Evolutionary conservation across 2,329 filamentous ascomycete species (phyloP), one percentile per base, ranked within the genome.

Genomic region (Harringtonia lauricola): DNA sequence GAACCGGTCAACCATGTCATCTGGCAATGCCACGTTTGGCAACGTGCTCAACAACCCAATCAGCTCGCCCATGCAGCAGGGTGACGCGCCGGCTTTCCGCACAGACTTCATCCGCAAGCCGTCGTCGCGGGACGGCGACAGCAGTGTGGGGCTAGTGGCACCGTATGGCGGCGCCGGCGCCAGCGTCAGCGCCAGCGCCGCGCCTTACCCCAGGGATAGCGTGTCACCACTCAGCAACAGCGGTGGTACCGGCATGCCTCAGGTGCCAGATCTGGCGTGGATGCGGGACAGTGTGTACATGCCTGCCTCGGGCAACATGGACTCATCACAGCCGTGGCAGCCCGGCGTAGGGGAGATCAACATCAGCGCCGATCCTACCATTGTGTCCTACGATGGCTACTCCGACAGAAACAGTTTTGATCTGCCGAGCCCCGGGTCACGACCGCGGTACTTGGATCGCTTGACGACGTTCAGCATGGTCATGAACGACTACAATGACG

Each of bases 1-100:
- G 48, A 48, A 56, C 9, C 55, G 52, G 19, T 51, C 56, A 12
- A 61, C 59, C 0, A 59, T 58, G 7, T 64, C 64, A 22, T 64
- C 61, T n/a, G n/a, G n/a, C n/a, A n/a, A n/a, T n/a, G n/a, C n/a
- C n/a, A n/a, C n/a, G 5, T 70, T 68, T 43, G 63, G 66, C 47
- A 70, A 70, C 52, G 66, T 74, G 42, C 71, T 80, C 51, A 78
- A 72, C 49, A 70, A 79, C 52, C 66, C 80, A 38, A 72, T 79
- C 49, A 79, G 75, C 46, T 70, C 80, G 51, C 64, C 79, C 48
- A 65, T 77, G 42, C 61, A 72, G 38, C 56, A 62, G 43, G 53
- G 59, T 19, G 59, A 64, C 22, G 48, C 48, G 52, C 57, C 58
- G 39, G 59, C 59, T 31, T 61, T 69, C 47, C 67, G 73, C 42